Evolutionary conservation across 257 asterid species (phyloP).

Genomic region (Nicotiana paniculata): DNA sequence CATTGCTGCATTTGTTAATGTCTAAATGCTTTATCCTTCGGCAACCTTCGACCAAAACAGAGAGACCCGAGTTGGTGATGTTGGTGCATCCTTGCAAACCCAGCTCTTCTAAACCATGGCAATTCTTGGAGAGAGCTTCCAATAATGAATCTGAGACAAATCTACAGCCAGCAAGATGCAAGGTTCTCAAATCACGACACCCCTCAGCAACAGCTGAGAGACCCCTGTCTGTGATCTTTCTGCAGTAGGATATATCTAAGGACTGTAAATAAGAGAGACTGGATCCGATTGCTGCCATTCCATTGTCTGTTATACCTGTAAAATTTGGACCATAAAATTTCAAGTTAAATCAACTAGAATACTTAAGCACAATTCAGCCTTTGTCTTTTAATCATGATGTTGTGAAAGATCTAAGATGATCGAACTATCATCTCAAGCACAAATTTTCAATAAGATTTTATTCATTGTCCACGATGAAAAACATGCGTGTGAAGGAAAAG

Average conservation of each 20-base stretch:
- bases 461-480: not conserved
- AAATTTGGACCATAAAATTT: conserved; percentile 9
- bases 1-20: conserved; percentile 71
- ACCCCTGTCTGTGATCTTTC: conserved; percentile 82
- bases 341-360: not conserved
- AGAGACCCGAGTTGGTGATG: conserved; percentile 69
- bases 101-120: conserved; percentile 63
- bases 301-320: conserved; percentile 80
- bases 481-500: not conserved
- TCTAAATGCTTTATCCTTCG: conserved; percentile 57
- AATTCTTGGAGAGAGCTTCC: conserved; percentile 57
- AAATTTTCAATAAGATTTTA: not conserved
- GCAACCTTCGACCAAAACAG: conserved; percentile 70
- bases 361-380: not conserved
- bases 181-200: conserved; percentile 53
- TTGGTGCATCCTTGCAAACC: conserved; percentile 69
- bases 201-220: conserved; percentile 64
- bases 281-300: conserved; percentile 58
- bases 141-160: conserved; percentile 60
- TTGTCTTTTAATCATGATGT: not conserved
- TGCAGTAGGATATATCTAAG: conserved; percentile 81
- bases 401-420: not conserved
- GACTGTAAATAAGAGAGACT: conserved; percentile 60
- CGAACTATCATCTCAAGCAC: not conserved
- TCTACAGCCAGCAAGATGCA: conserved; percentile 73